Conservation (phyloP, 805 yeast species). For the Blastobotrys peoriensis region DNA sequence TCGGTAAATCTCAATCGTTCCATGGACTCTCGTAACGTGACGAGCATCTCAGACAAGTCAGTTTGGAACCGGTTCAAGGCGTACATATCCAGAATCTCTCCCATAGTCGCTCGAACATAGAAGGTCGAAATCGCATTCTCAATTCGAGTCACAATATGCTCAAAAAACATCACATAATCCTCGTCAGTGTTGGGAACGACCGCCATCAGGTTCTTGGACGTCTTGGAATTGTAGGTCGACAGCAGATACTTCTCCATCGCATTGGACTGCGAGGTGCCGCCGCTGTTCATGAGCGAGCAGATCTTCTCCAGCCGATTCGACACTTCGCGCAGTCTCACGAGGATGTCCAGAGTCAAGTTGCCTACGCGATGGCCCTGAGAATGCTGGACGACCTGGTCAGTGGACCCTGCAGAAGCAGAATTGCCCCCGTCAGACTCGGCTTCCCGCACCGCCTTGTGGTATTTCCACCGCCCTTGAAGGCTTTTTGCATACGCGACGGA, state of each 20-base stretch:
- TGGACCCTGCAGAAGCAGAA: neutral
- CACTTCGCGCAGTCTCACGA: constrained; percentile 14
- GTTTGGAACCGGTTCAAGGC: neutral
- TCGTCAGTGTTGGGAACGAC: constrained; percentile 22
- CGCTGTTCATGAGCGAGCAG: constrained; percentile 18
- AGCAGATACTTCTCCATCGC: constrained; percentile 6
- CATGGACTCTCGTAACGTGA: neutral
- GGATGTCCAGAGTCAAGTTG: constrained; percentile 13
- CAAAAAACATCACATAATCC: constrained; percentile 23
- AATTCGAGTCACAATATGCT: constrained; percentile 28
- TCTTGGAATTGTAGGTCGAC: constrained; percentile 13
- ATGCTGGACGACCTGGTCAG: neutral
- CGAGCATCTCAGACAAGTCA: constrained; percentile 2
- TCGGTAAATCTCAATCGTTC: neutral
- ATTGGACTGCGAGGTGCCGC: constrained; percentile 4
- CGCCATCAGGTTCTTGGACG: constrained; percentile 10
- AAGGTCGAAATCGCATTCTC: constrained; percentile 28
- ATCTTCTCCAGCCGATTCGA: constrained; percentile 22
- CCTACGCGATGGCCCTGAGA: constrained; percentile 12
- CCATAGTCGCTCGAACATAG: constrained; percentile 20
- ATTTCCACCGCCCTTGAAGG: constrained; percentile 11
- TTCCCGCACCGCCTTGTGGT: constrained; percentile 13
- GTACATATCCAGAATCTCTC: neutral
- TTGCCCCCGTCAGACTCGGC: constrained; percentile 5
- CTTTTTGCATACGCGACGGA: constrained; percentile 67